Percentiles rank a stretch among this genome's conserved stretches.
Evolutionary conservation across 345 rosid species (phyloP).

Genomic region (Salix suchowensis): DNA sequence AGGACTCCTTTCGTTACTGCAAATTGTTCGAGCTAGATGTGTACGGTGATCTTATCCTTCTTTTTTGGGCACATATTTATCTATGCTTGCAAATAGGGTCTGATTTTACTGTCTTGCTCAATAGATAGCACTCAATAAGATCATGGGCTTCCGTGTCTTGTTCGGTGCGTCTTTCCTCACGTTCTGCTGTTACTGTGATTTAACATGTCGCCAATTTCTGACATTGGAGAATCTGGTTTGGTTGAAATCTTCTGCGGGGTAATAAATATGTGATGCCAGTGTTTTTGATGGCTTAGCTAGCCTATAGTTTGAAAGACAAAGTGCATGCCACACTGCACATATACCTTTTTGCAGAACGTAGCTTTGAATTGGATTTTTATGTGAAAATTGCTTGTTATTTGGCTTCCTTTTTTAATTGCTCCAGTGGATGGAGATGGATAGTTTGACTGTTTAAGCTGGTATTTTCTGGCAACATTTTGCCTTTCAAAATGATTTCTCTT

Average conservation of each 20-base stretch:
- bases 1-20: slow-evolving; percentile 31
- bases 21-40: slow-evolving; percentile 26
- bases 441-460: slow-evolving; percentile 1
- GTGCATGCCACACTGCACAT: neutral
- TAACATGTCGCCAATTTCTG: neutral
- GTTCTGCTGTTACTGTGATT: neutral
- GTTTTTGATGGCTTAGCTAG: neutral
- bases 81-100: neutral
- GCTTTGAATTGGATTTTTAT: slow-evolving; percentile 7
- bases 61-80: slow-evolving; percentile 1
- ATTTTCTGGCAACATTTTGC: neutral
- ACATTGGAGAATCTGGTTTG: neutral
- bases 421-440: slow-evolving; percentile 3
- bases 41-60: slow-evolving; percentile 21
- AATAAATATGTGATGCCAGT: neutral
- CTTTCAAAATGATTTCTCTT: slow-evolving; percentile 3
- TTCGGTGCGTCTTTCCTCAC: neutral
- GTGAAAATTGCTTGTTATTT: slow-evolving; percentile 6
- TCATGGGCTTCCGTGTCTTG: neutral
- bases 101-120: neutral
- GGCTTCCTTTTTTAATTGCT: slow-evolving; percentile 10
- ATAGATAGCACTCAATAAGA: too few species aligned
- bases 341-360: neutral
- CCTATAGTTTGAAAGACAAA: neutral
- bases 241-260: neutral